Evolutionary conservation across 345 rosid species (phyloP), one percentile per base, ranked within the genome.

Genomic region (Citrus trifoliata): DNA sequence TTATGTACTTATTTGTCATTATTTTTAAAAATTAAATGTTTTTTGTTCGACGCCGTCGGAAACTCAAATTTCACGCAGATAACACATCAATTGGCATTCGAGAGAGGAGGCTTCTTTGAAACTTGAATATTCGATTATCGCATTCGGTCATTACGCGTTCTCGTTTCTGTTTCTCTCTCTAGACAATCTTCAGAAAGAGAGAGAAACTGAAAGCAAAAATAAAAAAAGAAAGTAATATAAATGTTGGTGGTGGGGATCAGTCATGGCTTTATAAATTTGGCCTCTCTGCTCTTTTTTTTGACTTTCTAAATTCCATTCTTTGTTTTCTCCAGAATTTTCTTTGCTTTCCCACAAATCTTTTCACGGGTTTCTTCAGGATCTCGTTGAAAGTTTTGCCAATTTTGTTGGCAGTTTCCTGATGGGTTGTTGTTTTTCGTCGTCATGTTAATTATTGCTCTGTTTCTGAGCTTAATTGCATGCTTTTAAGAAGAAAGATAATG

Each of bases 311-410:
- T 42, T 14, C 51, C 28, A 59, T 37, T 59, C 51, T 6, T 32
- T 25, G 12, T 16, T 33, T 35, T 37, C 51, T 35, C 46, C 27
- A 21, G 62, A 72, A 32, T 56, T 72, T n/a, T 55, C 46, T 51
- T 53, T 51, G 21, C 38, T 19, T 24, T 71, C 62, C 60, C 0
- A 2, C 65, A 33, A 33, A 22, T 56, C 76, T 13, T 35, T 24
- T 73, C 67, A 71, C 27, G 62, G 74, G 74, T 19, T 71, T 27
- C 24, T 53, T 51, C 62, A 10, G 21, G 42, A 51, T 73, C 75
- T 33, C 37, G 33, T 59, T 67, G 27, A 22, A 21, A 25, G 24
- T 40, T 73, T 14, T n/a, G 33, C 24, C 58, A 46, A 40, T 12
- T 58, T 73, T 51, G 42, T 12, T 32, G 30, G 16, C 24, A 32